These are phyloP conservation scores for Colletotrichum australisinense DNA, from an alignment of 2,329 filamentous ascomycete genomes.

Conservation along the genomic window DNA sequence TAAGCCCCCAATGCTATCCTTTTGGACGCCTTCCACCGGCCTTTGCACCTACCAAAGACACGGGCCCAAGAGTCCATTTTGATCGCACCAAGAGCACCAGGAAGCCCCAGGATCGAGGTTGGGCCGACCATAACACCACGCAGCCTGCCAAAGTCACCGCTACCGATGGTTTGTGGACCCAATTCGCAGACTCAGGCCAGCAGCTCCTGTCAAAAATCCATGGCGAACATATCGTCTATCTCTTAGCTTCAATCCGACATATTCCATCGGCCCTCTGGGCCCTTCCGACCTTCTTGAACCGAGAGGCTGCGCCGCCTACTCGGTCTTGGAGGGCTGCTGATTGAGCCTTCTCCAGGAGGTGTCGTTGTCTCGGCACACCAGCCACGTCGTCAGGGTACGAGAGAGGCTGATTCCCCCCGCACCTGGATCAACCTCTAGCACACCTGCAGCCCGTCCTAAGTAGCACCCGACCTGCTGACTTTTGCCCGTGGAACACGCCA, in stretches of 20 bases:
- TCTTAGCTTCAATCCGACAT: slow-evolving; percentile 20
- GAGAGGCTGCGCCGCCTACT: slow-evolving; percentile 1
- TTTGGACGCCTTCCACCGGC: background rate
- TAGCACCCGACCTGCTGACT: slow-evolving; percentile 17
- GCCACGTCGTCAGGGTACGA: slow-evolving; percentile 8
- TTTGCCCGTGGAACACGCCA: slow-evolving; percentile 18
- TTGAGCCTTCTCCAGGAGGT: slow-evolving; percentile 29
- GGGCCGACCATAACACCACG: background rate
- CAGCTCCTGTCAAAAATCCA: slow-evolving; percentile 2
- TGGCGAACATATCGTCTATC: slow-evolving; percentile 20
- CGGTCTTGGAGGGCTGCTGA: background rate
- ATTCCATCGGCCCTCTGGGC: background rate
- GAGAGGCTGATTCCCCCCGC: slow-evolving; percentile 31
- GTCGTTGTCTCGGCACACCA: slow-evolving; percentile 32
- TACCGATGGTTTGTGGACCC: background rate
- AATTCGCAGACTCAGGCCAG: background rate
- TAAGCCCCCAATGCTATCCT: slow-evolving; percentile 1
- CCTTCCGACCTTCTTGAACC: slow-evolving; percentile 9
- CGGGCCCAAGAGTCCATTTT: background rate
- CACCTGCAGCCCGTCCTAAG: slow-evolving; percentile 2
- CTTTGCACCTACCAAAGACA: slow-evolving; percentile 10
- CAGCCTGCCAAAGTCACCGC: background rate
- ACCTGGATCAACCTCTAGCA: slow-evolving; percentile 17
- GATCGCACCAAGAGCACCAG: background rate
- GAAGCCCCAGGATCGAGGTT: background rate